Percentiles rank a stretch among this genome's conserved stretches.
Conservation (phyloP, 108 stramenopile species). For the Skeletonema tropicum region DNA sequence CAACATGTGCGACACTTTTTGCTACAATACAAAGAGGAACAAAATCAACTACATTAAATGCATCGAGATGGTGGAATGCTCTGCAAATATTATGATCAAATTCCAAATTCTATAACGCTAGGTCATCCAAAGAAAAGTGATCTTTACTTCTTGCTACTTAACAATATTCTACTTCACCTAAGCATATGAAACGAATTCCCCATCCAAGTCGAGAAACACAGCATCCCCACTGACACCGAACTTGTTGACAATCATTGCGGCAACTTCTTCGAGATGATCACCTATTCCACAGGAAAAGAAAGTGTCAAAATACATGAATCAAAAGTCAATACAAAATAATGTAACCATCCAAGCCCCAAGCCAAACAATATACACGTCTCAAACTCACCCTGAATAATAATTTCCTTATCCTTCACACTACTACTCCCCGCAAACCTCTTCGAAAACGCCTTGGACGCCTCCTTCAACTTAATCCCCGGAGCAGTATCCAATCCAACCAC, state of each 20-base stretch:
- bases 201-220: conserved; percentile 84
- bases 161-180: too few relatives aligned
- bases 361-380: neutral
- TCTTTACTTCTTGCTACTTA: too few relatives aligned
- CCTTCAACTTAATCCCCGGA: conserved; percentile 91
- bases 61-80: too few relatives aligned
- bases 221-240: conserved; percentile 73
- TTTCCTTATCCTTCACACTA: conserved; percentile 94
- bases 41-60: too few relatives aligned
- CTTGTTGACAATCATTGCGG: conserved; percentile 87
- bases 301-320: neutral
- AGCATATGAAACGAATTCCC: conserved; percentile 58
- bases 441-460: conserved; percentile 89
- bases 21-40: too few relatives aligned
- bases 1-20: too few relatives aligned
- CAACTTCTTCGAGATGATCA: conserved; percentile 93
- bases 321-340: neutral
- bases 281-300: conserved; percentile 38
- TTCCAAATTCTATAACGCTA: too few relatives aligned
- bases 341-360: too few relatives aligned
- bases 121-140: too few relatives aligned
- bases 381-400: conserved; percentile 82
- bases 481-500: conserved; percentile 93
- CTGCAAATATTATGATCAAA: too few relatives aligned
- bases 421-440: conserved; percentile 93